Conservation (phyloP, 2,329 filamentous ascomycete genomes). For the Trematosphaeria pertusa region DNA sequence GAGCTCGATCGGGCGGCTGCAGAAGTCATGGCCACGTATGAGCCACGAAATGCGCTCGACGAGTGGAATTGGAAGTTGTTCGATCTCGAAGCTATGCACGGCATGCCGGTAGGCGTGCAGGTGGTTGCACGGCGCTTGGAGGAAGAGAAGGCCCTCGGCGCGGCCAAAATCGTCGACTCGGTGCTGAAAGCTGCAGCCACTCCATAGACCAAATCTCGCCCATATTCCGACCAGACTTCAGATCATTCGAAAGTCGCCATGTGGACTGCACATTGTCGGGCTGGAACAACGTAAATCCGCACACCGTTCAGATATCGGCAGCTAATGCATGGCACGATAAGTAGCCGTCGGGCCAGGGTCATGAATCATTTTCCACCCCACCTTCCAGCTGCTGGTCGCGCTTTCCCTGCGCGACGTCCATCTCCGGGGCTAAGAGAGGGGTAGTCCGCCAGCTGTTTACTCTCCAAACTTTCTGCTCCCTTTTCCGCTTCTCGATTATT, state of each 20-base stretch:
- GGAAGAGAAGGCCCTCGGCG: constrained; percentile 49
- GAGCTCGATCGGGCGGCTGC: constrained; percentile 47
- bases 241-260: neutral
- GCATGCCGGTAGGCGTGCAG: constrained; percentile 48
- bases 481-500: neutral
- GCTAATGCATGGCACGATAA: constrained; percentile 1
- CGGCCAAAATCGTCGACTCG: constrained; percentile 38
- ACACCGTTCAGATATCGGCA: neutral
- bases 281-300: neutral
- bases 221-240: neutral
- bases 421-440: constrained; percentile 8
- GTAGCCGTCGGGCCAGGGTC: neutral
- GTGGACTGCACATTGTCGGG: neutral
- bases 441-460: constrained; percentile 6
- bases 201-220: neutral
- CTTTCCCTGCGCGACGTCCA: constrained; percentile 1
- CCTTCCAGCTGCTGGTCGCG: constrained; percentile 1
- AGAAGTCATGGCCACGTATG: constrained; percentile 42
- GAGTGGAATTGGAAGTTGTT: constrained; percentile 58
- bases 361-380: neutral
- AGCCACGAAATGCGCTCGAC: constrained; percentile 59
- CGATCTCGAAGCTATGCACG: constrained; percentile 41
- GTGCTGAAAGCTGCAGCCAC: constrained; percentile 15
- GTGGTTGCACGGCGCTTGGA: constrained; percentile 44
- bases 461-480: neutral